Conservation (phyloP, 139 green algal species). For the Chlamydomonas sphaeroides region DNA sequence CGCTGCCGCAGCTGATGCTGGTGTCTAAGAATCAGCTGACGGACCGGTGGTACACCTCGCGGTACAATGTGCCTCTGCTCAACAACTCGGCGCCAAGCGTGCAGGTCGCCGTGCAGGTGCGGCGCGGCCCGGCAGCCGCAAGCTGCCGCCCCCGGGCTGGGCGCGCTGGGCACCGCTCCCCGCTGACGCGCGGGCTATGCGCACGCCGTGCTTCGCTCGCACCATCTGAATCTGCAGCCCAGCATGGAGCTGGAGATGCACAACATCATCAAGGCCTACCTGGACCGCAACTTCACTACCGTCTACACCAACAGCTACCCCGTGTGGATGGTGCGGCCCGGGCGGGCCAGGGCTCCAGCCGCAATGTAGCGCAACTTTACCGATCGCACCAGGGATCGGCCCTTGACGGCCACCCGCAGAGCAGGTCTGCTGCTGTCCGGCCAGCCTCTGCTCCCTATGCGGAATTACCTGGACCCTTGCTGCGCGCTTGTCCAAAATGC, state of each 20-base stretch:
- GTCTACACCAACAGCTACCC: conserved; percentile 45
- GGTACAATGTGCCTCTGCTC: conserved; percentile 48
- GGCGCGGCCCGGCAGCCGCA: neutral
- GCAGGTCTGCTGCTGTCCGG: too few relatives aligned
- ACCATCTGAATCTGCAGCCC: conserved; percentile 22
- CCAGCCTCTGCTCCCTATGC: too few relatives aligned
- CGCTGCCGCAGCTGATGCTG: conserved; percentile 31
- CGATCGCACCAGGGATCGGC: too few relatives aligned
- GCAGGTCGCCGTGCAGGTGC: conserved; percentile 34
- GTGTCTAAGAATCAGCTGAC: conserved; percentile 35
- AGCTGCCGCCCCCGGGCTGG: neutral
- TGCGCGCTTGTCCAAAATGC: too few relatives aligned
- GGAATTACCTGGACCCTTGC: too few relatives aligned
- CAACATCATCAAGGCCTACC: conserved; percentile 45
- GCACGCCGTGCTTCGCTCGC: too few relatives aligned
- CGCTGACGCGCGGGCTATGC: too few relatives aligned
- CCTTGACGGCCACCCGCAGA: too few relatives aligned
- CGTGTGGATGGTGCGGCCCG: conserved; percentile 60
- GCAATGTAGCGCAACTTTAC: too few relatives aligned
- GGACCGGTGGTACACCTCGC: conserved; percentile 36
- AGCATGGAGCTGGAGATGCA: conserved; percentile 36
- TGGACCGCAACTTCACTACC: conserved; percentile 55
- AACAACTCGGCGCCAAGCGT: conserved; percentile 23
- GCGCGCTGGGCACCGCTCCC: neutral
- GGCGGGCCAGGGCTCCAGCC: too few relatives aligned